phyloP scores from a whole-genome alignment of 805 yeast species.

The Wickerhamiella qilinensis region DNA sequence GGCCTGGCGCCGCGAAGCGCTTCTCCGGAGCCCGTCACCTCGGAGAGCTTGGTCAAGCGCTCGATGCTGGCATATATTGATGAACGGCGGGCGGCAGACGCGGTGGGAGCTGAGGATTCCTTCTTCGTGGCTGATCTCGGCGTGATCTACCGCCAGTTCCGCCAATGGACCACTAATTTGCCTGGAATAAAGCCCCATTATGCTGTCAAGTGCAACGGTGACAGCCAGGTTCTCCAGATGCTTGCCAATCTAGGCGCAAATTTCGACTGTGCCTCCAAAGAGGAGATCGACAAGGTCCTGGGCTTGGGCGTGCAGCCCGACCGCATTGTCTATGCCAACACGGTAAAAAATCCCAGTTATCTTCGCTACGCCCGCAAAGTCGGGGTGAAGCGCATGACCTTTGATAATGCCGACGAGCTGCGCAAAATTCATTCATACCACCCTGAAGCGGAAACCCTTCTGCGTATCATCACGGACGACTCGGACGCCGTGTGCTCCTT shows the following conservation, averaged over 20 bases:
- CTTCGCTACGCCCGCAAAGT: conserved; percentile 48
- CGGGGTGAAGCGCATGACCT: conserved; percentile 60
- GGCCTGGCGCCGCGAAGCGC: neutral
- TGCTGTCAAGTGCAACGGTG: conserved; percentile 90
- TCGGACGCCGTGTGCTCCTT: conserved; percentile 71
- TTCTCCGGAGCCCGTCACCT: neutral
- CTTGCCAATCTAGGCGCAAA: conserved; percentile 51
- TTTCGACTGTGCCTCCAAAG: conserved; percentile 87
- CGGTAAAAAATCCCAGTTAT: conserved; percentile 79
- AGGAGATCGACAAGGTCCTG: conserved; percentile 58
- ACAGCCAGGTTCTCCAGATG: conserved; percentile 37
- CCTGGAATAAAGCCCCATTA: conserved; percentile 77
- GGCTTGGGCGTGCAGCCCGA: conserved; percentile 44
- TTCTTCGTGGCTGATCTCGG: conserved; percentile 80
- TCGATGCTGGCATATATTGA: conserved; percentile 1
- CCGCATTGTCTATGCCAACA: conserved; percentile 79
- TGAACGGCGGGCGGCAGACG: neutral
- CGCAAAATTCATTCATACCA: conserved; percentile 51
- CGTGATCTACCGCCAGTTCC: conserved; percentile 42
- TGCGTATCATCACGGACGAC: conserved; percentile 84
- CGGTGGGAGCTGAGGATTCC: conserved; percentile 40
- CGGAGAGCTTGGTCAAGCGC: conserved; percentile 2
- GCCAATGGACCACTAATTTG: conserved; percentile 46
- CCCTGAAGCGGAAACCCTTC: conserved; percentile 52
- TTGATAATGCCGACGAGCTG: conserved; percentile 77